phyloP scores from a whole-genome alignment of 768 basidiomycete genomes.

The Naematelia encephala region DNA sequence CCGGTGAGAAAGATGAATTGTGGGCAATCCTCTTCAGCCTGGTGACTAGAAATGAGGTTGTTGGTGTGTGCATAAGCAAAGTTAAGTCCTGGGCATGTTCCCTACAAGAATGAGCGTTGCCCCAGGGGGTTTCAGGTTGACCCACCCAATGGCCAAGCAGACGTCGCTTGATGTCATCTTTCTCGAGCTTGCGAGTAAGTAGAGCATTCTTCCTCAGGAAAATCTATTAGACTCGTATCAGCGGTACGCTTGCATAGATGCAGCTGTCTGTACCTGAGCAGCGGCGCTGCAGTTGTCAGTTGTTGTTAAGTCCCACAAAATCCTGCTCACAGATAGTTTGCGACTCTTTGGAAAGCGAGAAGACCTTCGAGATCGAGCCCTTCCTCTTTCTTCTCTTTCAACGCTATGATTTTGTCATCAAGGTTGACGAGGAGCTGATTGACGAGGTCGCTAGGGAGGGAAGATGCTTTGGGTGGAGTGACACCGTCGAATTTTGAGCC shows the following conservation, averaged over 20 bases:
- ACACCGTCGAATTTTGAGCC: constrained; percentile 37
- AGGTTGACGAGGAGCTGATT: constrained; percentile 58
- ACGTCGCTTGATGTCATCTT: constrained; percentile 73
- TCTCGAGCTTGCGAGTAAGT: constrained; percentile 58
- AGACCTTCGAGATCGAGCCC: constrained; percentile 46
- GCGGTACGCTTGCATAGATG: background rate
- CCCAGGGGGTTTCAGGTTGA: constrained; percentile 49
- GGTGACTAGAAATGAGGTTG: constrained; percentile 52
- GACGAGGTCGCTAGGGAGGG: constrained; percentile 59
- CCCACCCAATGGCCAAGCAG: constrained; percentile 70
- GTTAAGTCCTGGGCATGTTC: constrained; percentile 66
- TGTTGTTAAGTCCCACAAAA: background rate
- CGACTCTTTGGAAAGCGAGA: constrained; percentile 46
- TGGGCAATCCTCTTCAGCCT: constrained; percentile 50
- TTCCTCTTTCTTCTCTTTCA: constrained; percentile 58
- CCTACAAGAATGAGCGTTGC: constrained; percentile 17
- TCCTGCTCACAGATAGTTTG: constrained; percentile 42
- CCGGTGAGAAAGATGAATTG: constrained; percentile 74
- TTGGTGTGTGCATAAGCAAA: constrained; percentile 70
- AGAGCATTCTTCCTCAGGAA: constrained; percentile 73
- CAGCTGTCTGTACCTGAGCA: constrained; percentile 21
- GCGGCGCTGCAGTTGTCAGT: constrained; percentile 23
- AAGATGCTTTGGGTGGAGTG: constrained; percentile 65
- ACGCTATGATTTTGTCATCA: constrained; percentile 54
- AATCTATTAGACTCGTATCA: constrained; percentile 41